Evolutionary conservation across 1,284 basidiomycete species (phyloP), one percentile per base, ranked within the genome.

Genomic region (Puccinia triticina): DNA sequence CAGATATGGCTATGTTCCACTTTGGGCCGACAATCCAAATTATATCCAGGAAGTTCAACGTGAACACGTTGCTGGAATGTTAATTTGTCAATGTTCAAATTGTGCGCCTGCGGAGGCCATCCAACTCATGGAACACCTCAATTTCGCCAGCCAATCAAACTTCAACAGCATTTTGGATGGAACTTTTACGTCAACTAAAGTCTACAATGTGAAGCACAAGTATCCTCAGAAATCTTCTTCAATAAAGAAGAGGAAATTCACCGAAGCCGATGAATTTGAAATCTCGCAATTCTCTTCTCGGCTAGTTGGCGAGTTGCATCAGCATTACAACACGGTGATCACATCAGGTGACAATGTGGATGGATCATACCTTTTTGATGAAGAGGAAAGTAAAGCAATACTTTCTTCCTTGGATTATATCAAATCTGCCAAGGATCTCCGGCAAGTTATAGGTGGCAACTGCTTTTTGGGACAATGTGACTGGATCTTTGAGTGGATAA

Each of bases 401-500:
- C 29, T 64, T 7, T 29, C 59, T 2, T 29, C 29, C 4, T 34
- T 64, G 59, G 59, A 34, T 37, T 18, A 8, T 11, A 64, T 64
- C 11, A 2, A 34, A 2, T 5, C 29, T 5, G 5, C 18, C 12
- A 14, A 5, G 5, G 11, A 16, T 64, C 12, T 64, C 11, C 59
- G 59, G 5, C 1, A 1, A 12, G 32, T 64, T 4, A 64, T 64
- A 10, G 59, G 59, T 1, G 59, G 11, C 18, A 32, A 64, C 18
- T 64, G 29, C 18, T 64, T 64, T n/a, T 1, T 7, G 11, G 59
- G 59, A 3, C 32, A 64, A 4, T 1, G 10, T 37, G 1, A 2
- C 10, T 69, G 67, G 37, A 21, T 69, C 10, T 69, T 69, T 46
- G 23, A 5, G 12, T 69, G 67, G 67, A 69, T 69, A 37, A 69